Percentiles rank a stretch among this genome's conserved stretches.
Evolutionary conservation across 140 eudicot species (phyloP).

Genomic region (Anethum foeniculum): DNA sequence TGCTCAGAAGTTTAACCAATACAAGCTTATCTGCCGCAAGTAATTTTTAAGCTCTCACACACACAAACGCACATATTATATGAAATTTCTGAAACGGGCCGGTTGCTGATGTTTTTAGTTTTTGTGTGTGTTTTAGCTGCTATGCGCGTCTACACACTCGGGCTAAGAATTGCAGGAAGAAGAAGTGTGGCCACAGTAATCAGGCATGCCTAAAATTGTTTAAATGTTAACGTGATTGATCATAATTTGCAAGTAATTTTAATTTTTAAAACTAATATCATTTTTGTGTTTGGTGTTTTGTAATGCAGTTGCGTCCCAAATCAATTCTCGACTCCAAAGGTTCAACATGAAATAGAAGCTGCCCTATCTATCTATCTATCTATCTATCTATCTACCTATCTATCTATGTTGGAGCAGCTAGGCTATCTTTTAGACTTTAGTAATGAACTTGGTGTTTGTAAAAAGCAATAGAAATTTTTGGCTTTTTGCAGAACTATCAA

Average conservation of each 20-base stretch:
- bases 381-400: neutral
- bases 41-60: constrained; percentile 7
- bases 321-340: neutral
- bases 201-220: neutral
- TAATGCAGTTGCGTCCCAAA: neutral
- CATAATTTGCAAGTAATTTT: too few species aligned
- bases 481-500: neutral
- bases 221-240: neutral
- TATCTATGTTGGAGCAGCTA: neutral
- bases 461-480: neutral
- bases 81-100: too few species aligned
- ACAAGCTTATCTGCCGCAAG: constrained; percentile 48
- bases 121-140: constrained; percentile 19
- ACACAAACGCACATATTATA: too few species aligned
- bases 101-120: neutral
- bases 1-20: constrained; percentile 48
- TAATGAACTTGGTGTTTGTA: neutral
- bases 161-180: constrained; percentile 24
- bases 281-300: too few species aligned
- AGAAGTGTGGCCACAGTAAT: constrained; percentile 12
- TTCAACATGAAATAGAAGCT: neutral
- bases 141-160: constrained; percentile 23
- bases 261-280: too few species aligned
- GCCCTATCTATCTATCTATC: neutral
- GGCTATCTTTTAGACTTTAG: neutral